Conservation (phyloP, 352 stramenopile species). For the Globisporangium okanoganense region DNA sequence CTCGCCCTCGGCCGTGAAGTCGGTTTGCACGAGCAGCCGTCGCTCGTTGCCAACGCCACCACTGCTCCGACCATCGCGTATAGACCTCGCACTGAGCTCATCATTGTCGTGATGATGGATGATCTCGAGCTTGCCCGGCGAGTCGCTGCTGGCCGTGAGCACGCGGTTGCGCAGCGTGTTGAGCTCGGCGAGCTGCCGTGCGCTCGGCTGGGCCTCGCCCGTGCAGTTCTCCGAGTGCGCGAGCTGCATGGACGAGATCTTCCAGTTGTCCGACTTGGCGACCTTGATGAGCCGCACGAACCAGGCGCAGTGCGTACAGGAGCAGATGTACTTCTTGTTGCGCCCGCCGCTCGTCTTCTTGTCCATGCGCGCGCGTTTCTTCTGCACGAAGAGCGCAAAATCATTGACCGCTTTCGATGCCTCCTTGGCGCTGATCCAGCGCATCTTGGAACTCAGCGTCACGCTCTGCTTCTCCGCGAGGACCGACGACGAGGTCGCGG, state of each 20-base stretch:
- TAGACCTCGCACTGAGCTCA: not conserved
- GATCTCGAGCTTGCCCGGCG: conserved; percentile 39
- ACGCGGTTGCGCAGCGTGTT: conserved; percentile 72
- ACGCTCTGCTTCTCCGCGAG: conserved; percentile 7
- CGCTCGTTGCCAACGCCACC: not conserved
- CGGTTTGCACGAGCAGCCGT: not conserved
- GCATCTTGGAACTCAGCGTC: conserved; percentile 47
- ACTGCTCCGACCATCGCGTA: not conserved
- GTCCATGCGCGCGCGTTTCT: conserved; percentile 74
- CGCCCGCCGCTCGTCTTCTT: conserved; percentile 79
- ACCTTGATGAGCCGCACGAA: conserved; percentile 79
- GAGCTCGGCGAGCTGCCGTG: conserved; percentile 74
- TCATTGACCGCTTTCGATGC: conserved; percentile 76
- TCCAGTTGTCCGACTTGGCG: conserved; percentile 87
- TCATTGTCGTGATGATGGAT: conserved; percentile 18
- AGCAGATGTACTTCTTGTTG: conserved; percentile 88
- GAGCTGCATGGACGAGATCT: conserved; percentile 87
- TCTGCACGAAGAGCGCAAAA: conserved; percentile 72
- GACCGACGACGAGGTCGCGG: not conserved
- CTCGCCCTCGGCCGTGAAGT: conserved; percentile 14
- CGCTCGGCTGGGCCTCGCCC: conserved; percentile 61
- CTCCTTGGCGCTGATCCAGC: conserved; percentile 77
- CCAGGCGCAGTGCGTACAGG: conserved; percentile 64
- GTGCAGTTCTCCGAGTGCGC: conserved; percentile 69
- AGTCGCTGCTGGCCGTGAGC: conserved; percentile 40